Evolutionary conservation across 257 asterid genomes (phyloP), one percentile per base, ranked within the genome.

Genomic region (Ajuga chamaepitys): DNA sequence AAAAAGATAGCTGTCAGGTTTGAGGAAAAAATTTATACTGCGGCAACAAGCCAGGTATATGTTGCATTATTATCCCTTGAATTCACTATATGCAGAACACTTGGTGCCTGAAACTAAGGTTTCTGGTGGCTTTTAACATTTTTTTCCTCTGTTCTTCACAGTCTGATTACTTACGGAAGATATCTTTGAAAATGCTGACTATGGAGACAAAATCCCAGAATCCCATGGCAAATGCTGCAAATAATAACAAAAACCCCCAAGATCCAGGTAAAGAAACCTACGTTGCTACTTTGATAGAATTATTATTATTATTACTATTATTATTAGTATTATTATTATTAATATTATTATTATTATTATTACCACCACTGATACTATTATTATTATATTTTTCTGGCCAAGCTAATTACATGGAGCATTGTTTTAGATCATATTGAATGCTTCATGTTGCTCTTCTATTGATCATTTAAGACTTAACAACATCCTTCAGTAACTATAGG

Each of bases 131-230:
- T 45, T 41, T 40, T 71, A 25, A 51, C 35, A n/a, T n/a, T 57
- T 11, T 54, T 25, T 16, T 35, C 54, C 32, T 57, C 50, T 26
- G 2, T 74, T 47, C 32, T 80, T n/a, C n/a, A 77, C 94, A 89
- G 96, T 75, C 86, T 9, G 97, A 93, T 80, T 89, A 93, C 70
- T 60, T 89, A 58, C 83, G 96, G 76, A 84, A 85, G 77, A 89
- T 94, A 77, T 86, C 97, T 46, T 59, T 88, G 81, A 89, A 87
- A 85, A 84, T 93, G 96, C 81, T 84, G 53, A 75, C 95, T 6
- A 82, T 93, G 88, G 97, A 93, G 86, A 77, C 82, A 13, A 88
- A 84, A 75, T 85, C 90, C 38, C 92, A 80, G 73, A 75, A 77
- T 44, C 89, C 87, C 53, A 63, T 78, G 77, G 65, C 80, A 18